Evolutionary conservation across 169 alveolate species (phyloP), one percentile per base, ranked within the genome.

Genomic region (Eimeria maxima): DNA sequence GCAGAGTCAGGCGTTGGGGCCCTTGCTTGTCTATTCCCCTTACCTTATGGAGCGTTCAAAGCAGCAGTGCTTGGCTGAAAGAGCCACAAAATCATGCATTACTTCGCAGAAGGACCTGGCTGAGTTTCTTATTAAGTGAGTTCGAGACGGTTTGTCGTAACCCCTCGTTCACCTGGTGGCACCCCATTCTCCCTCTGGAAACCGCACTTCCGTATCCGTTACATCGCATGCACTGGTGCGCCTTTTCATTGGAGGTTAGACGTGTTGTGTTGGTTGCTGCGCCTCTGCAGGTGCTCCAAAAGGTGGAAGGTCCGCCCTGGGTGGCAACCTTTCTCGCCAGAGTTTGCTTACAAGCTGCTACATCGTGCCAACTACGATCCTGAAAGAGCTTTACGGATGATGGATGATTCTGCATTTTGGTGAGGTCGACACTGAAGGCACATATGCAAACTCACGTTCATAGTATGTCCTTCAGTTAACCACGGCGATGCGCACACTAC

Each of bases 301-400:
- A 95, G 96, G 94, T 98, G 99, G 99, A 97, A 98, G 95, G 97
- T 96, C 81, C 97, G 97, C 87, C 98, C 98, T 3, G 98, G 98
- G 16, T 98, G 99, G 99, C 99, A 98, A 81, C 99, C 99, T n/a
- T 98, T 97, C 96, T 97, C 99, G 22, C 98, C 99, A 4, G 99
- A 98, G 96, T 98, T 97, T 60, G 99, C 99, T 57, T 98, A 97
- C 97, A 97, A 98, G 76, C 97, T 98, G 44, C 97, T 98, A 80
- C 99, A 98, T 95, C 97, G 97, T 45, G 99, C 98, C 3, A 98
- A 97, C 95, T 98, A 98, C 96, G 98, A 98, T 91, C 99, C 99
- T 16, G 97, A 97, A 74, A 96, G 96, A 83, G 99, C 99, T 45
- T 95, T 98, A 45, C 96, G 96, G 91, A 95, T 97, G 90, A 96